A percentile compares a stretch with the other conserved stretches of the same genome.
phyloP scores from a whole-genome alignment of 768 basidiomycete species.

The Stropharia rugosoannulata region DNA sequence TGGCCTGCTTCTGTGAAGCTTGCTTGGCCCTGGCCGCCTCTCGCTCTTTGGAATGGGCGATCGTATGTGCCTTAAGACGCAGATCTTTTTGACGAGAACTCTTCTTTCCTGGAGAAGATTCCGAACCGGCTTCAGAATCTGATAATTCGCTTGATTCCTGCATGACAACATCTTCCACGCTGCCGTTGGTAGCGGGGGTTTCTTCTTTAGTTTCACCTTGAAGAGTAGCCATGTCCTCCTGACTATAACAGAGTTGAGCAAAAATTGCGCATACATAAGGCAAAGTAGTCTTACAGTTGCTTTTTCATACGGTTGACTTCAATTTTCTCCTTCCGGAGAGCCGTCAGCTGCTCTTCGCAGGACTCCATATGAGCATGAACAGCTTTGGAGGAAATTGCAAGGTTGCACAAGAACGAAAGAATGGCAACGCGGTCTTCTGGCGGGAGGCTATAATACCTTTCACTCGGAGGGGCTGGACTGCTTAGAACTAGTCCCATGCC shows the following conservation, averaged over 20 bases:
- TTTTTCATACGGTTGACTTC: conserved; percentile 91
- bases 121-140: conserved; percentile 68
- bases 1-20: conserved; percentile 76
- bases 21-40: conserved; percentile 78
- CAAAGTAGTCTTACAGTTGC: conserved; percentile 63
- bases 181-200: conserved; percentile 38
- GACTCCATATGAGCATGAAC: conserved; percentile 89
- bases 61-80: conserved; percentile 49
- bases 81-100: conserved; percentile 52
- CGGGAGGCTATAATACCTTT: conserved; percentile 73
- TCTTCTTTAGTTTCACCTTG: conserved; percentile 56
- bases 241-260: conserved; percentile 33
- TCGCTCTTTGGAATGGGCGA: conserved; percentile 76
- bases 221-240: conserved; percentile 74
- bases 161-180: conserved; percentile 58
- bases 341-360: conserved; percentile 87
- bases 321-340: conserved; percentile 91
- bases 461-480: conserved; percentile 50
- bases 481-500: conserved; percentile 30
- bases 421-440: conserved; percentile 82
- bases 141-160: conserved; percentile 74
- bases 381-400: conserved; percentile 87
- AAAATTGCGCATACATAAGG: background rate
- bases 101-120: conserved; percentile 51
- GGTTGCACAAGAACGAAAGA: conserved; percentile 84